A percentile compares a stretch with the other conserved stretches of the same genome.
phyloP scores from a whole-genome alignment of 139 green algal genomes.

The Diplosphaera chodatii region DNA sequence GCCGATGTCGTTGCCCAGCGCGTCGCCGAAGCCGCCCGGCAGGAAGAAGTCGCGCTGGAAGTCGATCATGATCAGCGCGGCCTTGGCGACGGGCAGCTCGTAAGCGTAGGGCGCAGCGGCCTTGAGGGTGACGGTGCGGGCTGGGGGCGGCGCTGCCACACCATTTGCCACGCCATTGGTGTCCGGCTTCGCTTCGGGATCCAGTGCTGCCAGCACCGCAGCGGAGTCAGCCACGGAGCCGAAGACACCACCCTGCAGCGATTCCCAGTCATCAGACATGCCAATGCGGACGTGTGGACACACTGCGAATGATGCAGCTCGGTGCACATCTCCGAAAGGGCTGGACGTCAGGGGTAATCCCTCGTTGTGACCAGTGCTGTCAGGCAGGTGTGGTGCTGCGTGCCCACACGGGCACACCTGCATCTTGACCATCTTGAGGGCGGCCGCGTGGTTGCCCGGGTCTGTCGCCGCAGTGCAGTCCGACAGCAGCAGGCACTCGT shows the following conservation, averaged over 20 bases:
- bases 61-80: conserved; percentile 64
- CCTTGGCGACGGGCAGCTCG: conserved; percentile 18
- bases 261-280: too few relatives aligned
- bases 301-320: too few relatives aligned
- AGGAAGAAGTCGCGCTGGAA: conserved; percentile 63
- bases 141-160: background rate
- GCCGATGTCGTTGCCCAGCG: conserved; percentile 52
- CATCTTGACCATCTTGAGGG: conserved; percentile 57
- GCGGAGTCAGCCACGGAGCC: conserved; percentile 25
- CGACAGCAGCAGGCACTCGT: conserved; percentile 61
- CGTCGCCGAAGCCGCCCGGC: conserved; percentile 50
- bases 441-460: conserved; percentile 40
- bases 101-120: conserved; percentile 23
- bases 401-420: too few relatives aligned
- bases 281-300: too few relatives aligned
- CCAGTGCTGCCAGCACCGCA: conserved; percentile 20
- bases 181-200: background rate
- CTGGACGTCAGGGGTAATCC: too few relatives aligned
- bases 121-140: background rate
- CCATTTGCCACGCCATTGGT: background rate
- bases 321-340: too few relatives aligned
- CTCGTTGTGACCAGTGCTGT: too few relatives aligned
- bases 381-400: too few relatives aligned
- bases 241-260: conserved; percentile 47
- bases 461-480: conserved; percentile 55